A percentile compares a stretch with the other conserved stretches of the same genome.
These are phyloP conservation scores for Gomphus sp. DNA, from an alignment of 1,284 basidiomycete genomes.

Conservation along the genomic window DNA sequence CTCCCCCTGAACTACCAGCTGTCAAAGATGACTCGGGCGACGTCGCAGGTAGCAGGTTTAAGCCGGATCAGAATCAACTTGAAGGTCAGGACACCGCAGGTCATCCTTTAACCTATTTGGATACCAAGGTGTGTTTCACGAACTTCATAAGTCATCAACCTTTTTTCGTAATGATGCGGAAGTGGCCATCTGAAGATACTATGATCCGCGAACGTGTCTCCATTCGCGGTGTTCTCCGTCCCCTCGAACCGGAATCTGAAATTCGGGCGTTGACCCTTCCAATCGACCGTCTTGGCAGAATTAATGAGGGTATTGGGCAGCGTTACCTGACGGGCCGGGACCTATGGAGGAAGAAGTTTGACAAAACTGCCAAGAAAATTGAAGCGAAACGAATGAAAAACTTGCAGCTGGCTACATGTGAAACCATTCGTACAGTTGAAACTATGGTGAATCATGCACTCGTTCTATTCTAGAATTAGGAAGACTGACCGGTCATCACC, in stretches of 20 bases:
- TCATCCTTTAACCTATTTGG: constrained; percentile 48
- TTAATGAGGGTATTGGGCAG: constrained; percentile 54
- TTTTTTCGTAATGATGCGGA: background rate
- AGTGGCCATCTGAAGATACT: constrained; percentile 1
- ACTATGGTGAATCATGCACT: background rate
- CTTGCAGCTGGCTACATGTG: constrained; percentile 48
- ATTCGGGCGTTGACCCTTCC: constrained; percentile 44
- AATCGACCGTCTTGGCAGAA: constrained; percentile 54
- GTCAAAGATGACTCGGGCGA: constrained; percentile 23
- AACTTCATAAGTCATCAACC: background rate
- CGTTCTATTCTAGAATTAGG: background rate
- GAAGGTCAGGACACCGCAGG: constrained; percentile 46
- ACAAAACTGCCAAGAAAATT: constrained; percentile 40
- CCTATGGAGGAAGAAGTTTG: constrained; percentile 56
- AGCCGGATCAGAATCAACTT: constrained; percentile 17
- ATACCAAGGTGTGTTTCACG: constrained; percentile 33
- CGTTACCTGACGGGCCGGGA: constrained; percentile 54
- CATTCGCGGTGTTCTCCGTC: constrained; percentile 45
- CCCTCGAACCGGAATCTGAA: constrained; percentile 45
- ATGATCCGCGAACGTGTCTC: constrained; percentile 73
- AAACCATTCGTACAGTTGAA: constrained; percentile 40
- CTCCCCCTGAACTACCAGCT: background rate
- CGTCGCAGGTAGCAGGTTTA: constrained; percentile 41
- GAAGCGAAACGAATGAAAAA: constrained; percentile 53
- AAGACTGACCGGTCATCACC: background rate